A percentile compares a stretch with the other conserved stretches of the same genome.
Conservation (phyloP, 2,329 filamentous ascomycete genomes). For the Tolypocladium guangdongense region DNA sequence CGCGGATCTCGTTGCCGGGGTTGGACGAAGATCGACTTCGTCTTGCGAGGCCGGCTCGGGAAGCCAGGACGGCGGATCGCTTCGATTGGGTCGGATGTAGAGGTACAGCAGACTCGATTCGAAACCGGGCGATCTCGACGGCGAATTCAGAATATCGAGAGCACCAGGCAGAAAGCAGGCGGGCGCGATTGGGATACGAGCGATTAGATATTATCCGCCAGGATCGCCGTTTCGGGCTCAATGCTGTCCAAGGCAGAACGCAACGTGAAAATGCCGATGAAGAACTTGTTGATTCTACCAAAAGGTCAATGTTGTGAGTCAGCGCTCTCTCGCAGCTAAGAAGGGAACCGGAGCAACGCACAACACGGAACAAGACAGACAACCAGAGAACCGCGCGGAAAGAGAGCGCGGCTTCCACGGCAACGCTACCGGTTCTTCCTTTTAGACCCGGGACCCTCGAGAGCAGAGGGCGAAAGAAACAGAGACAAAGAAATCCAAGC, state of each 20-base stretch:
- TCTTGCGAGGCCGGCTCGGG: constrained; percentile 1
- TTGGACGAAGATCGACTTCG: background rate
- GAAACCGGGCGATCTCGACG: background rate
- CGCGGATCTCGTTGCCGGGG: background rate
- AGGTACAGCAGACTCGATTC: background rate
- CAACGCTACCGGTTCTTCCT: background rate
- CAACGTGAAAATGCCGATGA: background rate
- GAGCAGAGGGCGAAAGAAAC: background rate
- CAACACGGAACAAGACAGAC: background rate
- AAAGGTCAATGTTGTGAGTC: background rate
- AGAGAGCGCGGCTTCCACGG: background rate
- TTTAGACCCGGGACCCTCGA: background rate
- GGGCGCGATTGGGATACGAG: background rate
- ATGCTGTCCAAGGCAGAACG: background rate
- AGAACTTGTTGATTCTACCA: background rate
- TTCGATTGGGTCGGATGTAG: background rate
- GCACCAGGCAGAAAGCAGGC: background rate
- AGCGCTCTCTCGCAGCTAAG: background rate
- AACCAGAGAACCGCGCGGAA: background rate
- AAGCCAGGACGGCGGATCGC: background rate
- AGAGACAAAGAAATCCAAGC: constrained; percentile 5
- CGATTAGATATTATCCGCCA: background rate
- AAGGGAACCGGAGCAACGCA: background rate
- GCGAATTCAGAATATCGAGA: background rate
- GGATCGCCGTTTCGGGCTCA: background rate